Evolutionary conservation across 352 stramenopile genomes (phyloP), one percentile per base, ranked within the genome.

Genomic region (Globisporangium paroecandrum): DNA sequence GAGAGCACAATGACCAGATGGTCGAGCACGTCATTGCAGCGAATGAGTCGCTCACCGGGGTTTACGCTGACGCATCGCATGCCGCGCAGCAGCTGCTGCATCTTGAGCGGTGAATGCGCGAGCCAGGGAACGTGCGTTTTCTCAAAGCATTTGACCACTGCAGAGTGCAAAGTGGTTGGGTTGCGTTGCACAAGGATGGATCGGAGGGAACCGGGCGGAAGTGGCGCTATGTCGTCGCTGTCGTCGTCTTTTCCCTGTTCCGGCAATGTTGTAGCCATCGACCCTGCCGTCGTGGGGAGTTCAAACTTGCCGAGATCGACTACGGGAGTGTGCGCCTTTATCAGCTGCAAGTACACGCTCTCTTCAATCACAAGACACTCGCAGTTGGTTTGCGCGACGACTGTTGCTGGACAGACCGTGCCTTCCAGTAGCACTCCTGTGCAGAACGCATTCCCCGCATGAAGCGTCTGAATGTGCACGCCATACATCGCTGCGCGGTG

Each of bases 401-500:
- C 70, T 0, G 81, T 89, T 7, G 79, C 79, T 8, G 81, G 83
- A 36, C 81, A 83, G 18, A 79, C 47, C 4, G 64, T 72, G 47
- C 62, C 34, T 27, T 83, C 74, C 3, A 76, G 63, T 27, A 76
- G 63, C 24, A 91, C 79, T 6, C 81, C 83, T 0, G 73, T 80
- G 12, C 83, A 81, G 70, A 91, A 89, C 0, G 79, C 73, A 59
- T 87, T 87, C n/a, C 64, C 61, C 6, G 76, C 60, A 13, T 78
- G 71, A 5, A 91, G 69, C 9, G 81, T 89, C 61, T 89, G 81
- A 18, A 91, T 72, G 38, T 91, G 79, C 10, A 89, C 64, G 0
- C 82, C 81, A 47, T 85, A 72, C 64, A 85, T 86, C 1, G 69
- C 77, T 1, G 72, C 72, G 15, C 78, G 72, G 55, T 87, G 77